A percentile compares a stretch with the other conserved stretches of the same genome.
Evolutionary conservation across 176 grass and related monocot genomes (phyloP).

Genomic region (Oryza rufipogon): DNA sequence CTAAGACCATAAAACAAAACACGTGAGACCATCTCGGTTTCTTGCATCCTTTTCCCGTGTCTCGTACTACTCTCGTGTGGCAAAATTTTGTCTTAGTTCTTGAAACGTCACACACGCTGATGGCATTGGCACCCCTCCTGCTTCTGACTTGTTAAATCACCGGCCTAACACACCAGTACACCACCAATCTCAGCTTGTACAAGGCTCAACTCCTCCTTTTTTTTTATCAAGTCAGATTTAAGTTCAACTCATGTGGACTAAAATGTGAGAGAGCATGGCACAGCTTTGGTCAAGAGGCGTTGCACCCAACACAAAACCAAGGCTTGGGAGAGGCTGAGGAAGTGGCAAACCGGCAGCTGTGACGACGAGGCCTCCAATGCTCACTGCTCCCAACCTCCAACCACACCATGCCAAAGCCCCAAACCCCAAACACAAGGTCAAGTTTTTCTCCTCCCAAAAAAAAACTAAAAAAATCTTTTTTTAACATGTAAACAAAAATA

Average conservation of each 20-base stretch:
- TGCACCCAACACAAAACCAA: conserved; percentile 45
- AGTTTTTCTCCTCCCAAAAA: neutral
- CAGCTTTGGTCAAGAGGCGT: conserved; percentile 35
- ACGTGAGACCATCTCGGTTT: neutral
- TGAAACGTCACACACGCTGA: neutral
- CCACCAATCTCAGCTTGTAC: neutral
- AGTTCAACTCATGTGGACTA: conserved; percentile 25
- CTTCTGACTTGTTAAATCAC: neutral
- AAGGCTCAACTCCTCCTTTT: neutral
- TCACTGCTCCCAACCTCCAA: conserved; percentile 35
- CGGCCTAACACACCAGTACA: neutral
- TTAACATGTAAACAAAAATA: neutral
- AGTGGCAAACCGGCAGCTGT: conserved; percentile 10
- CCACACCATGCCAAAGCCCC: conserved; percentile 39
- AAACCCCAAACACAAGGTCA: conserved; percentile 27
- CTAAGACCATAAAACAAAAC: neutral
- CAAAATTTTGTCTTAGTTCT: neutral
- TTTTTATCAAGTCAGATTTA: neutral
- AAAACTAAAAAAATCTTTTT: too few species aligned
- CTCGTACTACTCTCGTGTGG: neutral
- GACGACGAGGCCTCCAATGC: conserved; percentile 46
- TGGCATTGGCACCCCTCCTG: neutral
- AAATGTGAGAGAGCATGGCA: conserved; percentile 1
- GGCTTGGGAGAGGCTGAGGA: neutral
- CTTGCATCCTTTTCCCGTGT: neutral